Conservation (phyloP, 805 yeast species). For the Lachancea meyersii region DNA sequence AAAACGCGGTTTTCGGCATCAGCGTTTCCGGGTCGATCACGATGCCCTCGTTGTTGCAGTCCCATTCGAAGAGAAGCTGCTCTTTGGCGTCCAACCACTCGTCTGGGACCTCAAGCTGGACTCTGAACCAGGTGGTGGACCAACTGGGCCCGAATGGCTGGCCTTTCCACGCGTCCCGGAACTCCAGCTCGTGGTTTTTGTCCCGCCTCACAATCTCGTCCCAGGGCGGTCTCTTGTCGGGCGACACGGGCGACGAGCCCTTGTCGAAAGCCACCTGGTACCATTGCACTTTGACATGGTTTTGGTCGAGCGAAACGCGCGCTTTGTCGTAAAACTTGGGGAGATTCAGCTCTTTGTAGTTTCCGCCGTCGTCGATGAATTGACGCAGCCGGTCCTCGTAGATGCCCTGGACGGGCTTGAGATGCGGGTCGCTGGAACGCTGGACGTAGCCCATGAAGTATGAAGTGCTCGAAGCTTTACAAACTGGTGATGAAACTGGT, state of each 20-base stretch:
- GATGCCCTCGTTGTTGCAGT: slow-evolving; percentile 79
- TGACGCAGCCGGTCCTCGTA: slow-evolving; percentile 54
- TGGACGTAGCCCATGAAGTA: slow-evolving; percentile 16
- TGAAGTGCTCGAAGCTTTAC: not conserved
- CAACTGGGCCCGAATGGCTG: slow-evolving; percentile 89
- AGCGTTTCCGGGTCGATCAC: slow-evolving; percentile 55
- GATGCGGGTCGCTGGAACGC: slow-evolving; percentile 42
- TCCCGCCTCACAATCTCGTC: slow-evolving; percentile 23
- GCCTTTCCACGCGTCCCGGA: slow-evolving; percentile 56
- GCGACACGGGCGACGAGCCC: slow-evolving; percentile 37
- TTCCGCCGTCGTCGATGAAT: slow-evolving; percentile 66
- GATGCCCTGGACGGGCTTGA: slow-evolving; percentile 59
- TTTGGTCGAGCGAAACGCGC: slow-evolving; percentile 39
- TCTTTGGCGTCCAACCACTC: slow-evolving; percentile 41
- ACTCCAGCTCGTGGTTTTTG: slow-evolving; percentile 34
- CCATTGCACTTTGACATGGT: slow-evolving; percentile 51
- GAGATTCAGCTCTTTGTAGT: slow-evolving; percentile 61
- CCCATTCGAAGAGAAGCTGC: slow-evolving; percentile 70
- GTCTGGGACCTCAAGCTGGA: slow-evolving; percentile 58
- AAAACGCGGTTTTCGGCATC: slow-evolving; percentile 76
- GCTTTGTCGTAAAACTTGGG: slow-evolving; percentile 73
- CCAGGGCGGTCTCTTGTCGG: slow-evolving; percentile 34
- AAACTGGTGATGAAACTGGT: too few relatives aligned
- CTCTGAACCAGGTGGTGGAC: slow-evolving; percentile 92
- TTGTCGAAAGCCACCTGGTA: slow-evolving; percentile 62